phyloP scores from a whole-genome alignment of 495 filamentous ascomycete genomes.

The Aspergillus sclerotioniger region DNA sequence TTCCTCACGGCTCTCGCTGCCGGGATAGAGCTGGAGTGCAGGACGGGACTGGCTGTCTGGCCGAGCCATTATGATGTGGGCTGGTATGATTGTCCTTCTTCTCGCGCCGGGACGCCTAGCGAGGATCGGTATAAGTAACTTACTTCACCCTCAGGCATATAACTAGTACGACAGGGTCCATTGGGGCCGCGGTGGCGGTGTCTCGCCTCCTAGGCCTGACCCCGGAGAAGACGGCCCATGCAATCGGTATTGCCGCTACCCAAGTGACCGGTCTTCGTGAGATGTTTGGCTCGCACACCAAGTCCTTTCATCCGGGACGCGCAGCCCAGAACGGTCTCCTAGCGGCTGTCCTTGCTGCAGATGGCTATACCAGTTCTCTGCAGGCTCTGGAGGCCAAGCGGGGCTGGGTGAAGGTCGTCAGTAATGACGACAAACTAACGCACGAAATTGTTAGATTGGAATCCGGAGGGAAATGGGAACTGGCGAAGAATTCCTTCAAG shows the following conservation, averaged over 20 bases:
- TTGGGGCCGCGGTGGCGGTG: constrained; percentile 51
- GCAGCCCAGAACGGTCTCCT: constrained; percentile 51
- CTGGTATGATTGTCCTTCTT: constrained; percentile 28
- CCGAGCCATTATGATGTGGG: constrained; percentile 55
- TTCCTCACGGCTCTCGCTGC: constrained; percentile 52
- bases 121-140: not conserved
- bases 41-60: constrained; percentile 49
- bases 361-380: constrained; percentile 47
- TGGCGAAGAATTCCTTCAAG: constrained; percentile 53
- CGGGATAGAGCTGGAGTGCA: constrained; percentile 52
- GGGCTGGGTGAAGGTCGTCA: constrained; percentile 54
- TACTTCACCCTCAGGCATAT: constrained; percentile 38
- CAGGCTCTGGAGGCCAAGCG: constrained; percentile 51
- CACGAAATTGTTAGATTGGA: constrained; percentile 16
- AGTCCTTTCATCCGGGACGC: constrained; percentile 53
- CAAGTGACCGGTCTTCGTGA: constrained; percentile 52
- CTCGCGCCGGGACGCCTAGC: not conserved
- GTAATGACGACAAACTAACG: constrained; percentile 18
- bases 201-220: constrained; percentile 42
- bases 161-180: constrained; percentile 49
- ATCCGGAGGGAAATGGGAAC: constrained; percentile 42
- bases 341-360: constrained; percentile 47
- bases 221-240: constrained; percentile 41
- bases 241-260: constrained; percentile 51
- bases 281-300: constrained; percentile 55